Evolutionary conservation across 495 filamentous ascomycete species (phyloP), one percentile per base, ranked within the genome.

Genomic region (Diplogelasinospora grovesii): DNA sequence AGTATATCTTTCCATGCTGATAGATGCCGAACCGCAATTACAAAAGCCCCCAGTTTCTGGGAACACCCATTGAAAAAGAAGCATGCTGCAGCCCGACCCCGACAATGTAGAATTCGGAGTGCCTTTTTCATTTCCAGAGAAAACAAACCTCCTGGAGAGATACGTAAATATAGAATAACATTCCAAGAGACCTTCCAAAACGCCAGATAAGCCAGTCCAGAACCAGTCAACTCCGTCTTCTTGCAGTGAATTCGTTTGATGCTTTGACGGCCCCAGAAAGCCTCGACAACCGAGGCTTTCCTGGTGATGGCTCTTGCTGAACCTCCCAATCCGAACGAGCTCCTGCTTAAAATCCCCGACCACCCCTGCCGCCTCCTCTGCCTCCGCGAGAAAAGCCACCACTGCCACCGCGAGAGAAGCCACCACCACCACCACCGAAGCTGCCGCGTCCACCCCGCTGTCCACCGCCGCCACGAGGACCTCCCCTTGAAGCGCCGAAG

Each of bases 191-290:
- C 51, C 54, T 36, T 45, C 43, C 24, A 9, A 38, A 58, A 58
- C 55, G 52, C 55, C 54, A 31, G 28, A 52, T 36, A 43, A 50
- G 51, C 51, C 50, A 57, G 49, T 45, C 47, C 53, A 53, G 39
- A 22, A 39, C 36, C 22, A 48, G 36, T 49, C 48, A 54, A 52
- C 33, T 49, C 48, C 45, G 23, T 32, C 21, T 42, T 30, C 37
- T 9, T 25, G 41, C 33, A 37, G 45, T 36, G 30, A 35, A 32
- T 37, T 36, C 45, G 39, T 42, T 36, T 33, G 36, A 45, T 43
- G 36, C 36, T n/a, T n/a, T 18, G 31, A 41, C 39, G 39, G 36
- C 34, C 16, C 14, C 30, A 33, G 15, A 33, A 33, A 5, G n/a
- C 14, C n/a, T 33, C 30, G 15, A 33, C 21, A n/a, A n/a, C n/a